Conservation (phyloP, 768 basidiomycete genomes). For the Podaxis sp. region DNA sequence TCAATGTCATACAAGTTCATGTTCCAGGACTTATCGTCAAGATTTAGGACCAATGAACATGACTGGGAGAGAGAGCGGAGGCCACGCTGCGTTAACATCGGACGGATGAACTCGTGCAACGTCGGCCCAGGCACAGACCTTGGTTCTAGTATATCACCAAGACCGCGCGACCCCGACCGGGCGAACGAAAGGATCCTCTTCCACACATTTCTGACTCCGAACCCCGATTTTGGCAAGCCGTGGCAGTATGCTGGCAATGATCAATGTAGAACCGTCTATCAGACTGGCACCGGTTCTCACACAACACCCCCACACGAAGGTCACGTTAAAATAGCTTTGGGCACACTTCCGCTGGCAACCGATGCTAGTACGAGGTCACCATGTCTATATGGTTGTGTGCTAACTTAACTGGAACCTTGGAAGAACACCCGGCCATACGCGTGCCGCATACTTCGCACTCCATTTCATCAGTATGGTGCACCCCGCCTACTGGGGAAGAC, state of each 20-base stretch:
- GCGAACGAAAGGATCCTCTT: not conserved
- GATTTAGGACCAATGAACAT: not conserved
- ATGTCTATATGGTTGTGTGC: not conserved
- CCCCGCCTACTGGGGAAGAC: not conserved
- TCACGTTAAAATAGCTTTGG: not conserved
- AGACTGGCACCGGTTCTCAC: not conserved
- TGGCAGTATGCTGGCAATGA: not conserved
- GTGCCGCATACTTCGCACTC: not conserved
- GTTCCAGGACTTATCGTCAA: not conserved
- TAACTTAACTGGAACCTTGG: not conserved
- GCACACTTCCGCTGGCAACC: not conserved
- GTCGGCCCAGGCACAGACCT: not conserved
- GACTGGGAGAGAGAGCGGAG: not conserved
- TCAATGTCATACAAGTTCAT: conserved; percentile 12
- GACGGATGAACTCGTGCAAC: not conserved
- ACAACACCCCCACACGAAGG: not conserved
- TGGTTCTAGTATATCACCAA: not conserved
- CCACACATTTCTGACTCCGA: not conserved
- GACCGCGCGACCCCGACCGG: too few relatives aligned
- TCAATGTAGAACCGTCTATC: not conserved
- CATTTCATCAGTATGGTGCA: not conserved
- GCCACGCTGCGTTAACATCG: not conserved
- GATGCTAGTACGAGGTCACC: not conserved
- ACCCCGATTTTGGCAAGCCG: not conserved
- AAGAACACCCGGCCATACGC: not conserved